phyloP scores from a whole-genome alignment of 225 moss, liverwort and hornwort genomes.

The Sphagnum contortum region DNA sequence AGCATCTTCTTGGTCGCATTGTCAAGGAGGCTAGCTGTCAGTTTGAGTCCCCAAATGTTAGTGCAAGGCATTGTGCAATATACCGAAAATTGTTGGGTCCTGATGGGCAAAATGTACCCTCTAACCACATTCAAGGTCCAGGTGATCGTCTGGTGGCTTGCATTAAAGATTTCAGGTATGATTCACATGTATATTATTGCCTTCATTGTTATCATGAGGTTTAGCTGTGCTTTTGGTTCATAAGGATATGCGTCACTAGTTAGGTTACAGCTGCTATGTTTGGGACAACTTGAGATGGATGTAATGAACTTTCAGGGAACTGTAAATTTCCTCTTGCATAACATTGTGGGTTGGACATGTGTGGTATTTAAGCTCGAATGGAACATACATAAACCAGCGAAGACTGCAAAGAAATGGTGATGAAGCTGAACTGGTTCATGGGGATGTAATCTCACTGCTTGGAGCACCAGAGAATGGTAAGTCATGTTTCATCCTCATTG shows the following conservation, averaged over 20 bases:
- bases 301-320: too few species aligned
- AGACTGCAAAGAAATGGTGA: constrained; percentile 34
- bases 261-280: too few species aligned
- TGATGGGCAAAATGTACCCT: constrained; percentile 29
- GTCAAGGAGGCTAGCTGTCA: constrained; percentile 63
- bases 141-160: constrained; percentile 50
- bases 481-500: too few species aligned
- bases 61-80: constrained; percentile 74
- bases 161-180: constrained; percentile 71
- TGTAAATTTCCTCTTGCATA: too few species aligned
- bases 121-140: constrained; percentile 28
- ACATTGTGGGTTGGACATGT: too few species aligned
- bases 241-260: too few species aligned
- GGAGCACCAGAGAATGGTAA: constrained; percentile 47
- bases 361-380: constrained; percentile 25
- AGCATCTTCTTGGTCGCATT: constrained; percentile 79
- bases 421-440: constrained; percentile 35
- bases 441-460: constrained; percentile 36
- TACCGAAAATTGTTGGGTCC: constrained; percentile 29
- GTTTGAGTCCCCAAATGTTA: constrained; percentile 85
- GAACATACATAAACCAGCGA: constrained; percentile 33
- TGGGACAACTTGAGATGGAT: too few species aligned
- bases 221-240: too few species aligned
- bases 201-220: too few species aligned
- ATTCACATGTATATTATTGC: too few species aligned